Evolutionary conservation across 1,139 yeast genomes (phyloP).

Genomic region (Debaryomyces robertsiae): DNA sequence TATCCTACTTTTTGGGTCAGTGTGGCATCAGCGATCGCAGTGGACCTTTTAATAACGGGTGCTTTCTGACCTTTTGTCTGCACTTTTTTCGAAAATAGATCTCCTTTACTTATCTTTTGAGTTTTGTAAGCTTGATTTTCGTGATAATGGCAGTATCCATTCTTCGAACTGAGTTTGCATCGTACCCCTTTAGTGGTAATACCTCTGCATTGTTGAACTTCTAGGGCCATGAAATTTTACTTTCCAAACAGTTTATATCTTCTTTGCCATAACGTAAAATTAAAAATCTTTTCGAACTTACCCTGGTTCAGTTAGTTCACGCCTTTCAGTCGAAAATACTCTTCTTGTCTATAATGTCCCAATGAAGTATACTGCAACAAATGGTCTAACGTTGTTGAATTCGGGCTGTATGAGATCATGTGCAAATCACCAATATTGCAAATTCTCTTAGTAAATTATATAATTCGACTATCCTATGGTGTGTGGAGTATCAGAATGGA

Average conservation of each 20-base stretch:
- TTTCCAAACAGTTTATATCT: no score
- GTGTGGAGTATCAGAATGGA: no score
- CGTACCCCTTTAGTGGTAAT: conserved; percentile 32
- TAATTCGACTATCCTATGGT: neutral
- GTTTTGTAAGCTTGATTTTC: neutral
- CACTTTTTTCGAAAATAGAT: neutral
- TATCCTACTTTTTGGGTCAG: conserved; percentile 32
- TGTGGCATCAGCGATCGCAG: no score
- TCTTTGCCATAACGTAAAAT: no score
- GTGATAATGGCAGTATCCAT: conserved; percentile 34
- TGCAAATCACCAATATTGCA: conserved; percentile 8
- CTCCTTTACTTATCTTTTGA: neutral
- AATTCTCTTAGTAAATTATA: neutral
- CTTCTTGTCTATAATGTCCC: no score
- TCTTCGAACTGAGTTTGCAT: conserved; percentile 27
- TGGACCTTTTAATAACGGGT: neutral
- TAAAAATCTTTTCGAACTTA: no score
- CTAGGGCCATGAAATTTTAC: neutral
- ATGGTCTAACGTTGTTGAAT: no score
- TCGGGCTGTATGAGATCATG: no score
- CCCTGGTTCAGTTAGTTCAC: no score
- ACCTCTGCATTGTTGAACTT: conserved; percentile 31
- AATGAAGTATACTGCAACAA: no score
- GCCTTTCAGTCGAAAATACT: no score
- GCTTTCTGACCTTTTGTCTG: neutral